These are phyloP conservation scores for Solanum pimpinellifolium DNA, from an alignment of 257 asterid species.

Conservation along the genomic window DNA sequence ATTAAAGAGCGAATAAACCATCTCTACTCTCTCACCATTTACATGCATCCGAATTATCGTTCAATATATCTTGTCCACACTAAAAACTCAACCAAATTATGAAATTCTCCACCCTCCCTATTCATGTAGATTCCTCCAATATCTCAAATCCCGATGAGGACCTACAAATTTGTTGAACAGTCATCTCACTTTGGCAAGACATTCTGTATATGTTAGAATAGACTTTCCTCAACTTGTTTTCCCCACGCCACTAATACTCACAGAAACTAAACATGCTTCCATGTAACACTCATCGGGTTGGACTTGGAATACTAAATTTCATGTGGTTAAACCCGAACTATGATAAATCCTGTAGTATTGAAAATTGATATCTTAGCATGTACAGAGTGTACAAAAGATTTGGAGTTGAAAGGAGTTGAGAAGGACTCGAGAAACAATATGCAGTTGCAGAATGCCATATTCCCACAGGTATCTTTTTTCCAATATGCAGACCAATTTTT, in stretches of 20 bases:
- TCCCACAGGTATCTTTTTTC: not conserved
- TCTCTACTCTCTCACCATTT: not conserved
- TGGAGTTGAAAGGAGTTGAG: not conserved
- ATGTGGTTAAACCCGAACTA: not conserved
- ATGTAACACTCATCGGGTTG: not conserved
- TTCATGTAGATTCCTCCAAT: not conserved
- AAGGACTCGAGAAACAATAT: not conserved
- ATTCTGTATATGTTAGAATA: not conserved
- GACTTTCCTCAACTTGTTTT: not conserved
- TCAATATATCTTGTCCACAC: not conserved
- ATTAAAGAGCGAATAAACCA: not conserved
- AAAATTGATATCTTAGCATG: not conserved
- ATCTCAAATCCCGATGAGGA: not conserved
- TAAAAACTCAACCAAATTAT: not conserved
- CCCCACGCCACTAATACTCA: not conserved
- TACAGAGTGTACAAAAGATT: not conserved
- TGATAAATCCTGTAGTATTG: not conserved
- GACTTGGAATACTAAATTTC: not conserved
- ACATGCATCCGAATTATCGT: not conserved
- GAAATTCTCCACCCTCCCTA: not conserved
- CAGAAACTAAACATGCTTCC: not conserved
- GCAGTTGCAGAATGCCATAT: not conserved
- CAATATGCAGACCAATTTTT: not conserved
- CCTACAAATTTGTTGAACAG: not conserved
- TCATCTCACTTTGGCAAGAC: not conserved